phyloP scores from a whole-genome alignment of 305 asterid species.

The Fraxinus sp. region DNA sequence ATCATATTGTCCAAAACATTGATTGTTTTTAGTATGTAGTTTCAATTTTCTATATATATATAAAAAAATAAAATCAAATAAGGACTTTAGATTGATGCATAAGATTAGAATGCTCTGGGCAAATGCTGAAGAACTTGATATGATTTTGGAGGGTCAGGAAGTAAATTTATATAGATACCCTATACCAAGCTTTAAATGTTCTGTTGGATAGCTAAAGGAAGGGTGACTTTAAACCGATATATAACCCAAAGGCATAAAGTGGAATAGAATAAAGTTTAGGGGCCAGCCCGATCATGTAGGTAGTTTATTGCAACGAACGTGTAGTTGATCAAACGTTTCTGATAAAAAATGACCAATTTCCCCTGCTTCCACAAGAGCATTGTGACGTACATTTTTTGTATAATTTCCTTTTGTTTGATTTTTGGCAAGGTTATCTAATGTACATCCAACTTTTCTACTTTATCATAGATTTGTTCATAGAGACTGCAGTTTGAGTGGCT shows the following conservation, averaged over 20 bases:
- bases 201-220: not conserved
- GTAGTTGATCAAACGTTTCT: not conserved
- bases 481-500: not conserved
- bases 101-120: not conserved
- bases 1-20: not conserved
- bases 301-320: not conserved
- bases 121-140: not conserved
- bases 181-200: not conserved
- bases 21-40: not conserved
- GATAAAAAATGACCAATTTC: not conserved
- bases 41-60: not conserved
- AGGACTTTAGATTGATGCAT: not conserved
- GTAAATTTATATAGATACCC: not conserved
- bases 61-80: not conserved
- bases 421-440: conserved; percentile 1
- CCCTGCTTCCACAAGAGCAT: not conserved
- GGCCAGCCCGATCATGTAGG: not conserved
- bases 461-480: not conserved
- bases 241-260: not conserved
- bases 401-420: conserved; percentile 9
- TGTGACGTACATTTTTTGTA: not conserved
- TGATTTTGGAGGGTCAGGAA: not conserved
- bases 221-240: not conserved
- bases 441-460: not conserved
- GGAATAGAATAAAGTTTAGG: not conserved